These are phyloP conservation scores for Colletotrichum viniferum DNA, from an alignment of 2,329 filamentous ascomycete genomes.

Conservation along the genomic window DNA sequence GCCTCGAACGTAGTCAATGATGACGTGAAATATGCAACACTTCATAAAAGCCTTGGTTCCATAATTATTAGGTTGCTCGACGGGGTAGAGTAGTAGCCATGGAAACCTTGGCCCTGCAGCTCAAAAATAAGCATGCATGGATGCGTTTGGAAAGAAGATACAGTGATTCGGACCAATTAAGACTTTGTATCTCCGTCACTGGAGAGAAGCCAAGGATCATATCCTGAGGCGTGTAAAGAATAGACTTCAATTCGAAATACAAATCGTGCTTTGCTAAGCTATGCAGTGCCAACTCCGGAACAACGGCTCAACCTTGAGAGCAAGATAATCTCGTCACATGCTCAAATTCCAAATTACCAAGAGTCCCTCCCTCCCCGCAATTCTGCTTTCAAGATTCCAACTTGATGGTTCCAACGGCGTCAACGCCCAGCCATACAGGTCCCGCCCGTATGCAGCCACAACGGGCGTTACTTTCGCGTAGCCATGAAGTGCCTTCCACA, in stretches of 20 bases:
- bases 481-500: background rate
- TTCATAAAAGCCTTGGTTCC: rapidly evolving
- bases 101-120: background rate
- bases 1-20: rapidly evolving
- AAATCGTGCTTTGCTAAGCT: background rate
- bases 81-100: background rate
- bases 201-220: rapidly evolving
- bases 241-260: background rate
- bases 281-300: background rate
- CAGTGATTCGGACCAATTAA: background rate
- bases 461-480: background rate
- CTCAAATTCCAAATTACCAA: background rate
- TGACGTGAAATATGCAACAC: background rate
- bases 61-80: background rate
- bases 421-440: background rate
- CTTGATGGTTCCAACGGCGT: background rate
- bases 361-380: background rate
- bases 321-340: background rate
- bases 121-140: background rate
- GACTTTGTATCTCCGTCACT: rapidly evolving
- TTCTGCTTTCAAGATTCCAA: background rate
- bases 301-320: background rate
- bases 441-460: background rate
- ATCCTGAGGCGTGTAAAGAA: background rate
- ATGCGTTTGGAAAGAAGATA: background rate